These are phyloP conservation scores for Yarrowia osloensis DNA, from an alignment of 805 yeast species.

Conservation along the genomic window DNA sequence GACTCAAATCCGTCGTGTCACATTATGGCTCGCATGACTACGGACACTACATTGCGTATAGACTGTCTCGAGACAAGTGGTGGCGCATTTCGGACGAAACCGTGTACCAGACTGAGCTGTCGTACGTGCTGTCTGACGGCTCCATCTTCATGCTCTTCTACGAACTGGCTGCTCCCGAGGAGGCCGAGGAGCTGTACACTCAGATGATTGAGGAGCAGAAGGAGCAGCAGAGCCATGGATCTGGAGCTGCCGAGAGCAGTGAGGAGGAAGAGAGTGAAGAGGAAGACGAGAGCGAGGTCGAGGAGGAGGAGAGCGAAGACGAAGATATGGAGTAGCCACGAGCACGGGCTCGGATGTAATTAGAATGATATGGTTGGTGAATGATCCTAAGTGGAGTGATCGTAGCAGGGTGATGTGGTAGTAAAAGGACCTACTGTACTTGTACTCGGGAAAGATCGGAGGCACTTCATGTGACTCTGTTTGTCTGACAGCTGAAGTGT, in stretches of 20 bases:
- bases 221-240: constrained; percentile 29
- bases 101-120: constrained; percentile 75
- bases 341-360: neutral
- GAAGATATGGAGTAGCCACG: neutral
- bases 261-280: constrained; percentile 1
- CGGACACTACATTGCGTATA: constrained; percentile 93
- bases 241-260: constrained; percentile 5
- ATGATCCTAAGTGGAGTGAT: neutral
- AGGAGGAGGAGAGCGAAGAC: constrained; percentile 17
- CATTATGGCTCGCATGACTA: constrained; percentile 96
- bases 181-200: constrained; percentile 7
- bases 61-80: constrained; percentile 62
- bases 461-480: too few relatives aligned
- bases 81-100: constrained; percentile 94
- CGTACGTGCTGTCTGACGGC: constrained; percentile 75
- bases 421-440: too few relatives aligned
- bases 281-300: neutral
- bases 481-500: too few relatives aligned
- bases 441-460: too few relatives aligned
- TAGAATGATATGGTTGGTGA: neutral
- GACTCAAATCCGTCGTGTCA: constrained; percentile 80
- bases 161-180: constrained; percentile 46
- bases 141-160: constrained; percentile 94
- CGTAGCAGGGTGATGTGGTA: too few relatives aligned
- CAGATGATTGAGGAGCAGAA: constrained; percentile 20